Evolutionary conservation across 768 basidiomycete species (phyloP).

Genomic region (Xanthoconium purpureum): DNA sequence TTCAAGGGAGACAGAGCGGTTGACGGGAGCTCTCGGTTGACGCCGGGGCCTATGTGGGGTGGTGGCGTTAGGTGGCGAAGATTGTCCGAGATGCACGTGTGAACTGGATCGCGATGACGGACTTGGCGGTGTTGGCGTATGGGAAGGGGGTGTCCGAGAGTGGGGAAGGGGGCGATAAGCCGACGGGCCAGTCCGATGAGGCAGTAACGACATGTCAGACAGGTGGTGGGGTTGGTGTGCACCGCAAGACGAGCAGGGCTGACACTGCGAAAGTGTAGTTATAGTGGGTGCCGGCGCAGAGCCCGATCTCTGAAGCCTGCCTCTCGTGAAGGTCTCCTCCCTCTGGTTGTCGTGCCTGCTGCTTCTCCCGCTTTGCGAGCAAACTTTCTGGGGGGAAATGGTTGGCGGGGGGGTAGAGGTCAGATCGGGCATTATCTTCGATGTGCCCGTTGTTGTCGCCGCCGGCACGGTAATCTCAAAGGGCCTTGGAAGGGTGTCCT

Average conservation of each 20-base stretch:
- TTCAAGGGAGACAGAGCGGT: conserved; percentile 1
- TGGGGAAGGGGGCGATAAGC: background rate
- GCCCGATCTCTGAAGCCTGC: background rate
- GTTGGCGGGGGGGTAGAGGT: background rate
- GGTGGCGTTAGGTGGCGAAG: background rate
- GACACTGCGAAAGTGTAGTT: background rate
- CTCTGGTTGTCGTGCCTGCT: background rate
- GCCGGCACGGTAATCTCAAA: conserved; percentile 16
- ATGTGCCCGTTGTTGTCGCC: background rate
- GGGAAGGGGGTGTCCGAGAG: background rate
- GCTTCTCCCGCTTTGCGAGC: background rate
- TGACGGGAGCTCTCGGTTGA: background rate
- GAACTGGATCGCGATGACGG: background rate
- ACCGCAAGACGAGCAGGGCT: background rate
- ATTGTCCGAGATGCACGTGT: background rate
- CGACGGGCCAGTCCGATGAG: background rate
- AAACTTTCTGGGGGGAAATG: conserved; percentile 1
- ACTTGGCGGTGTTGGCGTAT: background rate
- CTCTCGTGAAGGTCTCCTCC: background rate
- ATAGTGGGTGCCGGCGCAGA: background rate
- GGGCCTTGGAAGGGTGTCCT: conserved; percentile 28
- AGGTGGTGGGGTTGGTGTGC: background rate
- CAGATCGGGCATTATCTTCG: background rate
- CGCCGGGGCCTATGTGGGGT: background rate
- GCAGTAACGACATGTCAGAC: conserved; percentile 1